Evolutionary conservation across 2,329 filamentous ascomycete genomes (phyloP), one percentile per base, ranked within the genome.

Genomic region (Aspergillus phoenicis): DNA sequence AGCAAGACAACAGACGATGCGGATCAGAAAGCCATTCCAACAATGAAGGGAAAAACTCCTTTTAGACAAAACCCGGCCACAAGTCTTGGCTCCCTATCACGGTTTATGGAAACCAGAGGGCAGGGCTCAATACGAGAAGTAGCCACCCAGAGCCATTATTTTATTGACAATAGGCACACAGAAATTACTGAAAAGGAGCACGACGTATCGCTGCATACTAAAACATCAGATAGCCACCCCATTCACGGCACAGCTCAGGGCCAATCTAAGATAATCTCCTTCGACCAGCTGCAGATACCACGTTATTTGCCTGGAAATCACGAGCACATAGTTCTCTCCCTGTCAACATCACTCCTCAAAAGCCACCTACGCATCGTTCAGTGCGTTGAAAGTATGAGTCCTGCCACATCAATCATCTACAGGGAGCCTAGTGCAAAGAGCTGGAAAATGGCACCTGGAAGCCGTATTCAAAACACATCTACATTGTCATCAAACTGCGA

Each of bases 271-370:
- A 47, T 2, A 8, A 8, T 24, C 8, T 43, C 33, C n/a, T n/a
- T 30, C 17, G 43, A 51, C 43, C 70, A 71, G 1, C 13, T 5
- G 73, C 79, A 64, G 76, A 26, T 62, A 4, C 59, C 62, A 22
- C 36, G 13, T 38, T 24, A 0, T 43, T 3, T 30, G 8, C 30
- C 17, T 0, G 8, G n/a, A 28, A 36, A 28, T 4, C n/a, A 61
- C 36, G 78, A 48, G 73, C 69, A 5, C 58, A 73, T 36, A 1
- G 65, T 65, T 0, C 65, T 72, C 10, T 66, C 70, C 24, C 24
- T 73, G 48, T 73, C 70, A 51, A 69, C 62, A 4, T 17, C 61
- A 0, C 63, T 77, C 15, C 62, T 75, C 6, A 70, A 64, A 57
- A 66, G 56, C 13, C 64, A 77, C 52, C 62, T 69, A n/a, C 26